phyloP scores from a whole-genome alignment of 805 yeast species.

The Myxozyma lipomycoides region DNA sequence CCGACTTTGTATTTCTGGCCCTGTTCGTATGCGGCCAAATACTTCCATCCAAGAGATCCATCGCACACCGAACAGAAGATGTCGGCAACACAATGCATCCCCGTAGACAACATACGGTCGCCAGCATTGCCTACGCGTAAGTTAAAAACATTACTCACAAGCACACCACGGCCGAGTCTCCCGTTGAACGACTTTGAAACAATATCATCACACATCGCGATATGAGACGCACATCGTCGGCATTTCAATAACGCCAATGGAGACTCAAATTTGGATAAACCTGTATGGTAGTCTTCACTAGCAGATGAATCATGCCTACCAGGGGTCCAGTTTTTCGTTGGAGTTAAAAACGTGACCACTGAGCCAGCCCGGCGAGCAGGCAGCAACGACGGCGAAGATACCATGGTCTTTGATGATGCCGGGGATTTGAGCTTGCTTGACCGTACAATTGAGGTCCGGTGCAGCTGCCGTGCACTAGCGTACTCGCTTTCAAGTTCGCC shows the following conservation, averaged over 20 bases:
- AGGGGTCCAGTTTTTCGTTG: not conserved
- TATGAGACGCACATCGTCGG: slow-evolving; percentile 17
- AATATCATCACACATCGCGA: slow-evolving; percentile 5
- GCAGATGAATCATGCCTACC: too few species aligned
- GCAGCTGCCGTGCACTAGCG: too few species aligned
- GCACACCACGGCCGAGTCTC: slow-evolving; percentile 20
- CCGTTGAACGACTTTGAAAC: slow-evolving; percentile 23
- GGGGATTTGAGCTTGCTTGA: too few species aligned
- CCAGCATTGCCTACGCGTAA: slow-evolving; percentile 7
- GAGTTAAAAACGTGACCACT: slow-evolving; percentile 1
- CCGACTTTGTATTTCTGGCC: slow-evolving; percentile 59
- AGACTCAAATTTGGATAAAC: too few species aligned
- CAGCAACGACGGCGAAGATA: too few species aligned
- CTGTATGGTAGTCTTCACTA: too few species aligned
- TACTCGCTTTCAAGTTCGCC: too few species aligned
- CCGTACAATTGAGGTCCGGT: too few species aligned
- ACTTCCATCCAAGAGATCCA: slow-evolving; percentile 59
- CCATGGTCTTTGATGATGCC: too few species aligned
- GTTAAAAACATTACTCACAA: slow-evolving; percentile 15
- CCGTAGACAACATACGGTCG: slow-evolving; percentile 47
- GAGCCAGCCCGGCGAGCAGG: not conserved
- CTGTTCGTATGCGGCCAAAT: slow-evolving; percentile 44
- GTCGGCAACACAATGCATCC: slow-evolving; percentile 52
- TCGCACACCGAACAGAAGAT: slow-evolving; percentile 52
- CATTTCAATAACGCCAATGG: slow-evolving; percentile 18